These are phyloP conservation scores for Prunus mongolica DNA, from an alignment of 306 rosid genomes.

Conservation along the genomic window DNA sequence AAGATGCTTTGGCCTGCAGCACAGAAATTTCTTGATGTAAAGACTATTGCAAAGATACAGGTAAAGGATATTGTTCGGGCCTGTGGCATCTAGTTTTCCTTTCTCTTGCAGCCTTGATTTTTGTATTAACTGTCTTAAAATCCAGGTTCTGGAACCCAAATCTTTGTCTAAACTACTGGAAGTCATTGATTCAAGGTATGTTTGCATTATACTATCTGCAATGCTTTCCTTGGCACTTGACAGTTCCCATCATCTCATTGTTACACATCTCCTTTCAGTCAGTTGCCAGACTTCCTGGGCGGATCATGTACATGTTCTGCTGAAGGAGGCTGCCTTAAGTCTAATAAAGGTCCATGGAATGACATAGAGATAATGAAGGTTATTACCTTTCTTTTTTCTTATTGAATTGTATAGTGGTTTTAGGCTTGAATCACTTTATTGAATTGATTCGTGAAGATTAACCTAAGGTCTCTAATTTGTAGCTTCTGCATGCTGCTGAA, in stretches of 20 bases:
- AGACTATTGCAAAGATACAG: conserved; percentile 86
- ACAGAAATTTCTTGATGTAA: conserved; percentile 75
- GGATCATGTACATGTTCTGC: conserved; percentile 78
- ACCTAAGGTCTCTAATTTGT: conserved; percentile 36
- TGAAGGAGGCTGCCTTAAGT: conserved; percentile 87
- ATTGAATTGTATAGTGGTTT: not conserved
- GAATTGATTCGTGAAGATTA: conserved; percentile 27
- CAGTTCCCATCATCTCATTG: conserved; percentile 10
- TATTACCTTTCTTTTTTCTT: not conserved
- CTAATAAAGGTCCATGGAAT: conserved; percentile 93
- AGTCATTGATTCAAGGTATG: conserved; percentile 75
- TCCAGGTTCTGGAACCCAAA: conserved; percentile 80
- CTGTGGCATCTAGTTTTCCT: conserved; percentile 7
- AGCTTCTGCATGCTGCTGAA: conserved; percentile 65
- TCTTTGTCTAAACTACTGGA: conserved; percentile 63
- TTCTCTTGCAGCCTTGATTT: conserved; percentile 17
- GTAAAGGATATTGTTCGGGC: conserved; percentile 36
- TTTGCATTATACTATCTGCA: not conserved
- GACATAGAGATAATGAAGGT: conserved; percentile 92
- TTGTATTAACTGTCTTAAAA: conserved; percentile 18
- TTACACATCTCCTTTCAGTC: conserved; percentile 49
- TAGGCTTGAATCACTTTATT: conserved; percentile 18
- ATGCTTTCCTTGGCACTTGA: not conserved
- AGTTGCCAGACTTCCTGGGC: conserved; percentile 92
- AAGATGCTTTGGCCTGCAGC: conserved; percentile 99